Conservation (phyloP, 208 protist genomes). For the Leptomonas pyrrhocoris region DNA sequence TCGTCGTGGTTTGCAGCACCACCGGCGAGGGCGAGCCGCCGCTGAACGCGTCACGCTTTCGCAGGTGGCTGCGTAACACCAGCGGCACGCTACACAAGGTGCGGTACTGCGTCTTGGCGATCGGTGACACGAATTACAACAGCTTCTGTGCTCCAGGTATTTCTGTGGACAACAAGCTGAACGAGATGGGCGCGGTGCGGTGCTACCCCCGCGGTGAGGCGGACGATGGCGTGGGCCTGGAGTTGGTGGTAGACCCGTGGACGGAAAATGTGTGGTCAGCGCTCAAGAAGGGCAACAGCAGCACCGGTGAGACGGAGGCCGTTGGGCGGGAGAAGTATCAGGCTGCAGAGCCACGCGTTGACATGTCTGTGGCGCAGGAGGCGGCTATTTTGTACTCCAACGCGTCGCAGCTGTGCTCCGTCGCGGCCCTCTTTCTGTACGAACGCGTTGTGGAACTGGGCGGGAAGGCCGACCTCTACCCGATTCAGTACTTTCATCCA, state of each 20-base stretch:
- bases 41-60: conserved; percentile 70
- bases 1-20: conserved; percentile 78
- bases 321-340: conserved; percentile 9
- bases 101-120: conserved; percentile 60
- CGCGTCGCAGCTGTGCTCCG: conserved; percentile 40
- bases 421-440: conserved; percentile 44
- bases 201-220: conserved; percentile 71
- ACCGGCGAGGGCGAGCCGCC: conserved; percentile 82
- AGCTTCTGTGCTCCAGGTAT: conserved; percentile 70
- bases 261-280: conserved; percentile 45
- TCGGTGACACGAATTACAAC: conserved; percentile 86
- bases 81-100: conserved; percentile 38
- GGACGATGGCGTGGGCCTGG: conserved; percentile 72
- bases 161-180: conserved; percentile 60
- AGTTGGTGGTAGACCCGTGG: conserved; percentile 78
- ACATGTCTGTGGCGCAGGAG: conserved; percentile 46
- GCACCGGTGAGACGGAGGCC: neutral
- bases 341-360: conserved; percentile 15
- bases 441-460: conserved; percentile 57
- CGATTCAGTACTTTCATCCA: conserved; percentile 45
- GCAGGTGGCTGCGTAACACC: conserved; percentile 57
- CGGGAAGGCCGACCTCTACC: conserved; percentile 47
- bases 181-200: conserved; percentile 50
- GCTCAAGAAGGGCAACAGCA: conserved; percentile 13
- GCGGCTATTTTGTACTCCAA: conserved; percentile 56